phyloP scores from a whole-genome alignment of 345 rosid genomes.

The Conringia planisiliqua region DNA sequence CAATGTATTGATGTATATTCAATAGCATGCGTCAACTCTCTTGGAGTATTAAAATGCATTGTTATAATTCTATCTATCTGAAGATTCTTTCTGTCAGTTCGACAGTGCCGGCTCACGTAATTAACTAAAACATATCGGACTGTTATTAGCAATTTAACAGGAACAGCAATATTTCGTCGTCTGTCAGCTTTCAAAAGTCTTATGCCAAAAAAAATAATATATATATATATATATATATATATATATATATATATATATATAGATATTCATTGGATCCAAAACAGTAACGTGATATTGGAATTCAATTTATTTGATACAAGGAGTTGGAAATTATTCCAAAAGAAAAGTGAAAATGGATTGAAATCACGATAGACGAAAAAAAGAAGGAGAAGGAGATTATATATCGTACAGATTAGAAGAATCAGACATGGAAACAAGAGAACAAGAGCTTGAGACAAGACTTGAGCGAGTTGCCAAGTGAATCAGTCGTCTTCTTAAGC shows the following conservation, averaged over 20 bases:
- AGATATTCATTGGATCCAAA: background rate
- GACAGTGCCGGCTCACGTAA: conserved; percentile 17
- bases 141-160: too few species aligned
- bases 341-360: background rate
- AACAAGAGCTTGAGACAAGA: conserved; percentile 24
- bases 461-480: conserved; percentile 29
- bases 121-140: background rate
- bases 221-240: too few species aligned
- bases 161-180: too few species aligned
- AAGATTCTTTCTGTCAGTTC: background rate
- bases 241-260: too few species aligned
- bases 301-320: background rate
- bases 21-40: conserved; percentile 16
- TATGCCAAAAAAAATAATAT: too few species aligned
- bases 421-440: conserved; percentile 33
- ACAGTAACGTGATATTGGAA: background rate
- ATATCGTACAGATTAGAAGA: background rate
- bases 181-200: too few species aligned
- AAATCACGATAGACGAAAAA: background rate
- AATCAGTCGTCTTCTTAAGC: conserved; percentile 20
- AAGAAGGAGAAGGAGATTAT: background rate
- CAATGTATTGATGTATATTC: background rate
- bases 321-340: conserved; percentile 15
- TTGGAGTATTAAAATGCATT: background rate
- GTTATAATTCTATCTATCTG: background rate